phyloP scores from a whole-genome alignment of 371 early-diverging fungal genomes.

The Syncephalastrum contaminatum region DNA sequence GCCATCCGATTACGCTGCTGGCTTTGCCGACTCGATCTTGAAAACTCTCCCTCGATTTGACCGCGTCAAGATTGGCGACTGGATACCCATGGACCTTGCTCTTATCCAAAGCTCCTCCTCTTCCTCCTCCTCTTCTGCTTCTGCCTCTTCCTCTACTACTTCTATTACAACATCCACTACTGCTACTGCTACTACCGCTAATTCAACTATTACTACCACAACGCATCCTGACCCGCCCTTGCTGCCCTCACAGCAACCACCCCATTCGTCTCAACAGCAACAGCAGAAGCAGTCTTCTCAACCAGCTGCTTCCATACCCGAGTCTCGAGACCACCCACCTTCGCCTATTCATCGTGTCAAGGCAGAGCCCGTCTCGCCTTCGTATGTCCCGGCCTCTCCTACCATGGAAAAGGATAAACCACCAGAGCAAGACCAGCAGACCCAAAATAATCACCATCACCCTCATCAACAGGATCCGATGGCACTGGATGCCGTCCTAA shows the following conservation, averaged over 20 bases:
- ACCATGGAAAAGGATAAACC: conserved; percentile 7
- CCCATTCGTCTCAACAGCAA: neutral
- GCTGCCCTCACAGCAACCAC: neutral
- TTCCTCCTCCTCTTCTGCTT: neutral
- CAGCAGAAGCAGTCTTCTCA: neutral
- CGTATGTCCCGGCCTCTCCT: conserved; percentile 14
- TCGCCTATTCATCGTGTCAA: conserved; percentile 21
- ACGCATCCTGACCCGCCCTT: no score
- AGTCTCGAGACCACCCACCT: conserved; percentile 2
- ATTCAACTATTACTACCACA: no score
- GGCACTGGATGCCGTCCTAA: conserved; percentile 30
- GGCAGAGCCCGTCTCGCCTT: conserved; percentile 35
- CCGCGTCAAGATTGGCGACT: conserved; percentile 10
- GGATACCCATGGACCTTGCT: conserved; percentile 11
- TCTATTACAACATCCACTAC: conserved; percentile 1
- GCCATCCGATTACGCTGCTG: conserved; percentile 31
- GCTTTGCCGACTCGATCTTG: conserved; percentile 34
- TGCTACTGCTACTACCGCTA: no score
- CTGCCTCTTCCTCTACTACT: neutral
- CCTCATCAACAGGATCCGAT: conserved; percentile 23
- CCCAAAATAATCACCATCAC: neutral
- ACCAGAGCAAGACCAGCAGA: conserved; percentile 6
- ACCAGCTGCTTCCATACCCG: no score
- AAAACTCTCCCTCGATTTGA: conserved; percentile 22
- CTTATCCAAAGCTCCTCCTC: neutral